Percentiles rank a stretch among this genome's conserved stretches.
These are phyloP conservation scores for Oidiodendron maius DNA, from an alignment of 495 filamentous ascomycete genomes.

Conservation along the genomic window DNA sequence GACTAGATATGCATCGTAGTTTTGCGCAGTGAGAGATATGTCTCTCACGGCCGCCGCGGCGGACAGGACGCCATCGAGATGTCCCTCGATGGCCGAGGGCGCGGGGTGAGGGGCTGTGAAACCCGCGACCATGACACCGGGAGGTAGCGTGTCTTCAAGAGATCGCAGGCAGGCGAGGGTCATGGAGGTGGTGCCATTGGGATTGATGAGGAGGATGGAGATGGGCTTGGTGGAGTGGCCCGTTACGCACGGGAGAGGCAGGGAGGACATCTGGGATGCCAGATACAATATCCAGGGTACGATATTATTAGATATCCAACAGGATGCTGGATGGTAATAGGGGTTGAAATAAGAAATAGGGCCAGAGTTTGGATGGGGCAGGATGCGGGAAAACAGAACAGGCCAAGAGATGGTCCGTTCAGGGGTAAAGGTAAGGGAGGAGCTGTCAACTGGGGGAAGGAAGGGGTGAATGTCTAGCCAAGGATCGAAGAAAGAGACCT, in stretches of 20 bases:
- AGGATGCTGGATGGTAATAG: slow-evolving; percentile 2
- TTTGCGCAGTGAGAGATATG: slow-evolving; percentile 30
- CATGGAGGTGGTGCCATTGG: slow-evolving; percentile 42
- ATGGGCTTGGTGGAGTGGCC: slow-evolving; percentile 24
- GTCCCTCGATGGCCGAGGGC: slow-evolving; percentile 40
- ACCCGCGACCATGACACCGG: slow-evolving; percentile 34
- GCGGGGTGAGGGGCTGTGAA: slow-evolving; percentile 39
- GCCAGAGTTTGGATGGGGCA: no score
- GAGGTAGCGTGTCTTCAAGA: slow-evolving; percentile 32
- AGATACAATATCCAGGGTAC: no score
- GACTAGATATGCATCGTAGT: slow-evolving; percentile 42
- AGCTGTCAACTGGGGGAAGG: no score
- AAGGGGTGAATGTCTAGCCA: no score
- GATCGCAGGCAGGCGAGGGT: slow-evolving; percentile 36
- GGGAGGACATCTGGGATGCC: no score
- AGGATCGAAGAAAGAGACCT: no score
- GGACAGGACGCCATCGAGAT: slow-evolving; percentile 37
- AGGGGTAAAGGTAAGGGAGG: no score
- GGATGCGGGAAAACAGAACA: no score
- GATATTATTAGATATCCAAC: no score
- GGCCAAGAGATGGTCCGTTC: no score
- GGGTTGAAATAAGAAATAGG: background rate
- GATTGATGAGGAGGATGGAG: slow-evolving; percentile 40
- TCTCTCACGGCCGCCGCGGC: slow-evolving; percentile 33
- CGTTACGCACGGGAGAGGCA: slow-evolving; percentile 15